These are phyloP conservation scores for Combretum micranthum DNA, from an alignment of 345 rosid genomes.

Conservation along the genomic window DNA sequence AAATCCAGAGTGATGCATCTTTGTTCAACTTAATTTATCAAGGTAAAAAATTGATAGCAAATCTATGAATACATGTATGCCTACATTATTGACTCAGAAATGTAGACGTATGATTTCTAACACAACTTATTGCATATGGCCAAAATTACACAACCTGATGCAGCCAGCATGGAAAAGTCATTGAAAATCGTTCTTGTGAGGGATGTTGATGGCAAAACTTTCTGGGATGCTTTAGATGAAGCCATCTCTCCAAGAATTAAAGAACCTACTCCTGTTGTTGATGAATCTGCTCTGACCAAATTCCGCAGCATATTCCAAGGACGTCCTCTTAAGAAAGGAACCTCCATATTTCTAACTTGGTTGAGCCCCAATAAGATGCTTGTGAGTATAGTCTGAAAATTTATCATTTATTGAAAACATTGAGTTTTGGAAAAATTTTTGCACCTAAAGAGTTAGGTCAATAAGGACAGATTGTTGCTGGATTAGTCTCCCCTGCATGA, in stretches of 20 bases:
- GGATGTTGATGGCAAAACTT: slow-evolving; percentile 91
- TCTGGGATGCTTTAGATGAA: slow-evolving; percentile 84
- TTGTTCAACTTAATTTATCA: slow-evolving; percentile 43
- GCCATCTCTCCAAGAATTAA: slow-evolving; percentile 69
- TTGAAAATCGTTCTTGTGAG: slow-evolving; percentile 80
- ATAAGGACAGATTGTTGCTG: neutral
- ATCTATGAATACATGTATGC: neutral
- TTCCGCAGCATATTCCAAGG: slow-evolving; percentile 60
- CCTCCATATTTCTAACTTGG: slow-evolving; percentile 71
- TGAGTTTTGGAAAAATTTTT: too few species aligned
- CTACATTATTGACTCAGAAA: too few species aligned
- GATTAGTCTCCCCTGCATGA: neutral
- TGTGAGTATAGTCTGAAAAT: slow-evolving; percentile 32
- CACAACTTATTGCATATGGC: neutral
- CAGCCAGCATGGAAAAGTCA: slow-evolving; percentile 66
- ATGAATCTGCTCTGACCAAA: slow-evolving; percentile 55
- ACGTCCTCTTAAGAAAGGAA: slow-evolving; percentile 64
- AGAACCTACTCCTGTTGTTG: slow-evolving; percentile 40
- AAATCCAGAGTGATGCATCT: slow-evolving; percentile 44
- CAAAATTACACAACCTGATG: slow-evolving; percentile 5
- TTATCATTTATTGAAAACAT: neutral
- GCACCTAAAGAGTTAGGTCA: neutral
- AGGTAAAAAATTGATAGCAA: slow-evolving; percentile 30
- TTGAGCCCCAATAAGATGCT: slow-evolving; percentile 57
- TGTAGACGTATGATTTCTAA: neutral